Evolutionary conservation across 176 grass and related monocot species (phyloP), one percentile per base, ranked within the genome.

Genomic region (Rhynchospora breviuscula): DNA sequence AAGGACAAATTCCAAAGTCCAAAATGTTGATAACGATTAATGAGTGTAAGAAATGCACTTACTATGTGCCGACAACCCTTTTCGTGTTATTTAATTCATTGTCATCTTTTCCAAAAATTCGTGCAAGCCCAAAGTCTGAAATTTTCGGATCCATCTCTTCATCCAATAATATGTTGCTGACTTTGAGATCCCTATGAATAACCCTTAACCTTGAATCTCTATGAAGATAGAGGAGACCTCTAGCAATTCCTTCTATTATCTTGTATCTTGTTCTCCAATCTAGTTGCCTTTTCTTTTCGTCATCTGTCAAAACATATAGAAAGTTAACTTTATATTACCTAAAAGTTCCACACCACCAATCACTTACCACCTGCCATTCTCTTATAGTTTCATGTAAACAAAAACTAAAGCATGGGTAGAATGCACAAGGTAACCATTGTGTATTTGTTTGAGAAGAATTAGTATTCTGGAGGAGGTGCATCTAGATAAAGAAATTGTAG

Each of bases 161-260:
- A 63, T 81, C 79, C 79, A 65, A 81, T 51, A 81, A 81, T 81
- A 81, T 81, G 40, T 66, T 81, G 26, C 79, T 58, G 18, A 79
- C 77, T 61, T 79, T 79, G 22, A 79, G 51, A 61, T 79, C 77
- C 25, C 77, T 79, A 79, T 79, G 77, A 79, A 79, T 79, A 59
- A 79, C 77, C 53, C 54, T 79, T 33, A 79, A 79, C 10, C 77
- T 61, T 79, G 54, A 79, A n/a, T 79, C 76, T 79, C 77, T 79
- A 26, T 79, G 77, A 9, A 79, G 54, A 79, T 79, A 79, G 18
- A 79, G 49, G 10, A 81, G 79, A 61, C 59, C 59, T 66, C 79
- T 81, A 21, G 79, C 59, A 65, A 81, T 81, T n/a, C 79, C 79
- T 81, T 81, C 79, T 51, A 81, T 81, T 81, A 81, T 81, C 5